Evolutionary conservation across 768 basidiomycete species (phyloP).

Genomic region (Lanmaoa pseudosensibilis): DNA sequence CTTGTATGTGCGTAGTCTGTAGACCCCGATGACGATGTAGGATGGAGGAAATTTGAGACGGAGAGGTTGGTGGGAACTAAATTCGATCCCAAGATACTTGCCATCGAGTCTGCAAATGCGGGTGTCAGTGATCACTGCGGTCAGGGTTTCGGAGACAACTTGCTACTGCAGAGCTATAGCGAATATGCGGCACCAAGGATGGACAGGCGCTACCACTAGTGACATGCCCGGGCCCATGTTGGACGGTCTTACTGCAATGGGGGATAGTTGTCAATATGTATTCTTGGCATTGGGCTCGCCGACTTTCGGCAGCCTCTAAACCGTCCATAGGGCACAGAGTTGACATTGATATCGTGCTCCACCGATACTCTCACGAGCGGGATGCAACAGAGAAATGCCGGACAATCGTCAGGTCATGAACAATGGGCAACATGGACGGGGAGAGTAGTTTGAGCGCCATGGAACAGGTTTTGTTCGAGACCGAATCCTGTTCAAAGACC

Average conservation of each 20-base stretch:
- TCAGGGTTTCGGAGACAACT: neutral
- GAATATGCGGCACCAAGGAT: neutral
- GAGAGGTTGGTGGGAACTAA: slow-evolving; percentile 42
- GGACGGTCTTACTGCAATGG: too few species aligned
- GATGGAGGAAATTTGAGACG: slow-evolving; percentile 78
- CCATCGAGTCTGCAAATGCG: neutral
- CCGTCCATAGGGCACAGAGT: too few species aligned
- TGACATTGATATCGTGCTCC: too few species aligned
- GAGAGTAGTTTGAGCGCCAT: slow-evolving; percentile 19
- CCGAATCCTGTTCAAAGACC: slow-evolving; percentile 1
- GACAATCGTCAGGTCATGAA: too few species aligned
- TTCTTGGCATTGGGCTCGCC: too few species aligned
- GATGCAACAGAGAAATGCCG: too few species aligned
- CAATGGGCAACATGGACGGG: too few species aligned
- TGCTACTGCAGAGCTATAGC: neutral
- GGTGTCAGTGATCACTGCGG: neutral
- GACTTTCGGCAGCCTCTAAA: too few species aligned
- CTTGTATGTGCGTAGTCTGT: slow-evolving; percentile 76
- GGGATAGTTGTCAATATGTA: too few species aligned
- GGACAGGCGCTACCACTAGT: too few species aligned
- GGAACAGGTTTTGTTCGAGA: neutral
- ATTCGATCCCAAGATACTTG: slow-evolving; percentile 14
- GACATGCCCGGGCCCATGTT: too few species aligned
- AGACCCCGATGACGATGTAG: slow-evolving; percentile 83
- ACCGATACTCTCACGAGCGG: too few species aligned